phyloP scores from a whole-genome alignment of 2,329 filamentous ascomycete species.

The Chaetomiaceae sp. region DNA sequence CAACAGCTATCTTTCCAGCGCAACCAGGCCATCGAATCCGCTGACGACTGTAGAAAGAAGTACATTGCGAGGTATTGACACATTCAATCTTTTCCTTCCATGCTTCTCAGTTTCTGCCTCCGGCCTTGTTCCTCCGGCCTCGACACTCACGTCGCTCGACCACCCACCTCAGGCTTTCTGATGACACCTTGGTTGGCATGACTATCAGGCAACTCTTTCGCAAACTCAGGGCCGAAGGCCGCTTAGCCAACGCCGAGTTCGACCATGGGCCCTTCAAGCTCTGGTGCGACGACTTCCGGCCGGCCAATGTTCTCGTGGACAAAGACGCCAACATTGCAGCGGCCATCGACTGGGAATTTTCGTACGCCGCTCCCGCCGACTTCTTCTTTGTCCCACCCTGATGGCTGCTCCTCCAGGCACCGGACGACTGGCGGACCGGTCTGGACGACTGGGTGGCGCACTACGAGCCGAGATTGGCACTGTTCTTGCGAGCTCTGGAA shows the following conservation, averaged over 20 bases:
- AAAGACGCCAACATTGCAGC: conserved; percentile 25
- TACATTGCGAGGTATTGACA: background rate
- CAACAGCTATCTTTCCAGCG: background rate
- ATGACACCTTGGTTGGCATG: background rate
- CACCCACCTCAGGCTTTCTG: too few species aligned
- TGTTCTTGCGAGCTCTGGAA: conserved; percentile 30
- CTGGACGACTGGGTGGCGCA: conserved; percentile 27
- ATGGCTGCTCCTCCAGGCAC: conserved; percentile 29
- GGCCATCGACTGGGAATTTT: conserved; percentile 37
- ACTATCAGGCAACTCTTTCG: background rate
- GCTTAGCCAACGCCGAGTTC: background rate
- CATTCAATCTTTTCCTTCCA: background rate
- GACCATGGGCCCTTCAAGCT: conserved; percentile 18
- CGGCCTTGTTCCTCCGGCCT: too few species aligned
- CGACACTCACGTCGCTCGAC: too few species aligned
- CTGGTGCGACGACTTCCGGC: conserved; percentile 30
- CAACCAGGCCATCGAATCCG: background rate
- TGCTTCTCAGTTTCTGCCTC: too few species aligned
- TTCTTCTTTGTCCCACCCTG: conserved; percentile 29
- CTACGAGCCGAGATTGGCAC: conserved; percentile 30
- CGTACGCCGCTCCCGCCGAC: conserved; percentile 28
- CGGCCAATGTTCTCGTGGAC: conserved; percentile 28
- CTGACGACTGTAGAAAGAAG: background rate
- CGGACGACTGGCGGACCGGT: conserved; percentile 30
- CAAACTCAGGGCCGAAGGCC: background rate